Conservation (phyloP, 768 basidiomycete genomes). For the Rhizopogon vesiculosus region DNA sequence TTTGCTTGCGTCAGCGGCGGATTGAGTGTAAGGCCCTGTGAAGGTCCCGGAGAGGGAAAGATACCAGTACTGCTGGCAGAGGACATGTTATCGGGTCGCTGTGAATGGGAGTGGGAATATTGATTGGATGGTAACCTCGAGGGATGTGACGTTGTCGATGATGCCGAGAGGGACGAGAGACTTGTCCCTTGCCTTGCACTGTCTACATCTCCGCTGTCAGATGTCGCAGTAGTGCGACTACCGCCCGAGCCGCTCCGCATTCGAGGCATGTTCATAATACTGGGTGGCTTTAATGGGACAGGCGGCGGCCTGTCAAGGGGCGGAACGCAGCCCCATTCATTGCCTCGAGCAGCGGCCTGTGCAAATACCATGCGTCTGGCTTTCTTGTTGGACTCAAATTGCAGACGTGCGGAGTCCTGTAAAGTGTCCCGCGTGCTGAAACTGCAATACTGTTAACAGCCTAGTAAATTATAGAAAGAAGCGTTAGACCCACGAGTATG, state of each 20-base stretch:
- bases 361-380: conserved; percentile 66
- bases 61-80: conserved; percentile 33
- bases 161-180: conserved; percentile 51
- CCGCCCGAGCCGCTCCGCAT: conserved; percentile 81
- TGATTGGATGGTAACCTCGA: conserved; percentile 27
- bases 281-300: conserved; percentile 41
- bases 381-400: conserved; percentile 78
- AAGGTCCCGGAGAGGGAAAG: conserved; percentile 27
- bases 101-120: conserved; percentile 40
- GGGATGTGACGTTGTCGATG: conserved; percentile 61
- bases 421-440: conserved; percentile 72
- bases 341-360: conserved; percentile 65
- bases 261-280: conserved; percentile 38
- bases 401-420: conserved; percentile 74
- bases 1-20: conserved; percentile 32
- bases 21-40: conserved; percentile 32
- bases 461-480: not conserved
- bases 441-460: conserved; percentile 31
- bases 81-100: conserved; percentile 23
- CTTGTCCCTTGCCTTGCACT: conserved; percentile 36
- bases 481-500: conserved; percentile 42
- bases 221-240: conserved; percentile 71
- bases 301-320: conserved; percentile 40
- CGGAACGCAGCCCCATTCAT: conserved; percentile 48
- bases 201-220: conserved; percentile 67